Evolutionary conservation across 768 basidiomycete species (phyloP).

Genomic region (Phlegmacium glaucopus): DNA sequence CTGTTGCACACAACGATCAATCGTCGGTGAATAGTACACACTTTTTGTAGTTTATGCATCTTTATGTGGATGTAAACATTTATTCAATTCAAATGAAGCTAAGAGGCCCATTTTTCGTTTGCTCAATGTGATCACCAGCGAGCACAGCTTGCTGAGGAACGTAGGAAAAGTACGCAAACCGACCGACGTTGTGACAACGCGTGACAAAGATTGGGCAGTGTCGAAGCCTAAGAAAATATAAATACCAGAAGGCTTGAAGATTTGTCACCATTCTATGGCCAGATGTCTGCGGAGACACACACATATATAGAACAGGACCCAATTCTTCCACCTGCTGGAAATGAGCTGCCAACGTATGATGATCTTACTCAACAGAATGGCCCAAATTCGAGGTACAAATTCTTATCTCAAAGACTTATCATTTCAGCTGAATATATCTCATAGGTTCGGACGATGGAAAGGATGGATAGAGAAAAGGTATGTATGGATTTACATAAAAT

Average conservation of each 20-base stretch:
- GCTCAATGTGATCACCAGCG: too few relatives aligned
- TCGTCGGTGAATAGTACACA: too few relatives aligned
- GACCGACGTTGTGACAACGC: too few relatives aligned
- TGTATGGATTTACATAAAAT: conserved; percentile 8
- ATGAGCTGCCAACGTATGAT: conserved; percentile 75
- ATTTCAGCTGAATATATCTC: conserved; percentile 7
- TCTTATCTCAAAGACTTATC: conserved; percentile 4
- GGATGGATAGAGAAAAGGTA: conserved; percentile 89
- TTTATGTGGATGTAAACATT: too few relatives aligned
- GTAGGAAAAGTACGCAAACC: too few relatives aligned
- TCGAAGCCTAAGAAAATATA: too few relatives aligned
- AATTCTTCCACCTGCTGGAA: conserved; percentile 28
- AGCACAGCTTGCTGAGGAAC: too few relatives aligned
- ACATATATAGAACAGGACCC: conserved; percentile 43
- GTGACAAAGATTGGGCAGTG: too few relatives aligned
- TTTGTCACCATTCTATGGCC: conserved; percentile 8
- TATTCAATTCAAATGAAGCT: too few relatives aligned
- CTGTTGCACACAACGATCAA: too few relatives aligned
- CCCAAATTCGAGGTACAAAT: conserved; percentile 71
- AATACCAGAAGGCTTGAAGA: conserved; percentile 1
- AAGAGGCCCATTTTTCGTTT: too few relatives aligned
- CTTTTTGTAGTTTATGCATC: too few relatives aligned
- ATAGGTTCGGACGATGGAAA: conserved; percentile 81
- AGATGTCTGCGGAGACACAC: conserved; percentile 27
- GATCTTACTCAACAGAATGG: conserved; percentile 74